Conservation (phyloP, 163 green algal species). For the Trebouxiophyceae sp. region DNA sequence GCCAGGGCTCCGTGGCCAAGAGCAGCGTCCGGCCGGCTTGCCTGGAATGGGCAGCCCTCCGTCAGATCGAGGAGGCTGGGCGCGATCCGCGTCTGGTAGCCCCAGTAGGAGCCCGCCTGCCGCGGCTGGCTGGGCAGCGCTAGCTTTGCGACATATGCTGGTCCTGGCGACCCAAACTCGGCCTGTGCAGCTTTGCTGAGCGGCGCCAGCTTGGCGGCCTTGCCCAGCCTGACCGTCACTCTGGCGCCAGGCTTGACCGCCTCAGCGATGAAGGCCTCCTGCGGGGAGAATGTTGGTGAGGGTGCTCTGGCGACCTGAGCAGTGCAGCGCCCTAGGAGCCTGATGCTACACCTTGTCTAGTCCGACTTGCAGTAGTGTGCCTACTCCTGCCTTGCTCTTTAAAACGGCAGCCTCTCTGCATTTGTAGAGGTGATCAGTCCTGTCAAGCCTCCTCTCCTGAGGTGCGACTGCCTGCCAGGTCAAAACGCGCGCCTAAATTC, state of each 20-base stretch:
- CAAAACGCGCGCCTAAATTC: slow-evolving; percentile 74
- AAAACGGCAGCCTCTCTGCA: too few species aligned
- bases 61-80: slow-evolving; percentile 51
- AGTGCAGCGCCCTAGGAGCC: too few species aligned
- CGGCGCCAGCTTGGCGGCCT: slow-evolving; percentile 15
- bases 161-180: too few species aligned
- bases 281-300: too few species aligned
- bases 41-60: slow-evolving; percentile 46
- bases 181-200: too few species aligned
- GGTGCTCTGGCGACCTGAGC: too few species aligned
- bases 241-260: slow-evolving; percentile 21
- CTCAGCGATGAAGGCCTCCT: slow-evolving; percentile 28
- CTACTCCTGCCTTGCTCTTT: too few species aligned
- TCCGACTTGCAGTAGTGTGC: too few species aligned
- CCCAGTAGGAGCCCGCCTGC: slow-evolving; percentile 75
- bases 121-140: slow-evolving; percentile 44
- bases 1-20: background rate
- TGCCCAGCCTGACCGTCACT: slow-evolving; percentile 53
- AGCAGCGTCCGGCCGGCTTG: background rate
- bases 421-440: too few species aligned
- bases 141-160: too few species aligned
- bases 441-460: too few species aligned
- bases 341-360: too few species aligned
- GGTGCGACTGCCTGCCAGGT: slow-evolving; percentile 28
- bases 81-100: slow-evolving; percentile 74